Evolutionary conservation across 2,329 filamentous ascomycete genomes (phyloP).

Genomic region (Mariannaea sp.): DNA sequence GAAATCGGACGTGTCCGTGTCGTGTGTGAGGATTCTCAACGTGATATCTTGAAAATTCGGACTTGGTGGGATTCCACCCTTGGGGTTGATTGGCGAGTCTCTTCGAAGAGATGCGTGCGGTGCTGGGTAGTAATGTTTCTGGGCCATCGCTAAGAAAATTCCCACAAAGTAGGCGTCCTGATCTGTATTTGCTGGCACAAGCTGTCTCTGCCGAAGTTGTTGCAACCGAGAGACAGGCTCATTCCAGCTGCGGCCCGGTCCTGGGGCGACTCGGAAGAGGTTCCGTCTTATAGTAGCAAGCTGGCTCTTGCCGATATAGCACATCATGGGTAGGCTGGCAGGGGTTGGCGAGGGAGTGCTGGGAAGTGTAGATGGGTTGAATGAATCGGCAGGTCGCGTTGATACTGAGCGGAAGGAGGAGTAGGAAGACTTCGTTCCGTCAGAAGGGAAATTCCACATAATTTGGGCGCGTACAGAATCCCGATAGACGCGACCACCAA

Average conservation of each 20-base stretch:
- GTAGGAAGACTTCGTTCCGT: conserved; percentile 34
- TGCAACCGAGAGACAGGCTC: conserved; percentile 55
- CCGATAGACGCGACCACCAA: conserved; percentile 51
- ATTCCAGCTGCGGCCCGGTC: conserved; percentile 50
- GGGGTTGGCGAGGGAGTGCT: conserved; percentile 29
- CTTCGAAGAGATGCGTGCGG: conserved; percentile 29
- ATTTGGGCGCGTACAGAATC: conserved; percentile 54
- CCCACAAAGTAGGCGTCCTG: conserved; percentile 59
- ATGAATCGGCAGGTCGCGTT: conserved; percentile 43
- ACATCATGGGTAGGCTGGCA: conserved; percentile 43
- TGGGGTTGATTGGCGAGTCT: conserved; percentile 36
- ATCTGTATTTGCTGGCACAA: conserved; percentile 54
- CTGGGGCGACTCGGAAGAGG: conserved; percentile 52
- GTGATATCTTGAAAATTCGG: conserved; percentile 53
- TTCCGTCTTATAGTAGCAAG: conserved; percentile 52
- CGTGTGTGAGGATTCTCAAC: conserved; percentile 56
- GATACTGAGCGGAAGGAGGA: conserved; percentile 45
- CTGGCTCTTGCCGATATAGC: conserved; percentile 55
- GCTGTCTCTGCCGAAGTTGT: conserved; percentile 50
- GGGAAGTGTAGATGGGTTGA: conserved; percentile 32
- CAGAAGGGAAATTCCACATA: conserved; percentile 51
- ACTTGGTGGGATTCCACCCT: conserved; percentile 26
- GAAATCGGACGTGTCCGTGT: conserved; percentile 54
- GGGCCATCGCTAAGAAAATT: conserved; percentile 61
- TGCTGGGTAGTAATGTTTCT: conserved; percentile 55